phyloP scores from a whole-genome alignment of 768 basidiomycete species.

The Mycena polygramma region DNA sequence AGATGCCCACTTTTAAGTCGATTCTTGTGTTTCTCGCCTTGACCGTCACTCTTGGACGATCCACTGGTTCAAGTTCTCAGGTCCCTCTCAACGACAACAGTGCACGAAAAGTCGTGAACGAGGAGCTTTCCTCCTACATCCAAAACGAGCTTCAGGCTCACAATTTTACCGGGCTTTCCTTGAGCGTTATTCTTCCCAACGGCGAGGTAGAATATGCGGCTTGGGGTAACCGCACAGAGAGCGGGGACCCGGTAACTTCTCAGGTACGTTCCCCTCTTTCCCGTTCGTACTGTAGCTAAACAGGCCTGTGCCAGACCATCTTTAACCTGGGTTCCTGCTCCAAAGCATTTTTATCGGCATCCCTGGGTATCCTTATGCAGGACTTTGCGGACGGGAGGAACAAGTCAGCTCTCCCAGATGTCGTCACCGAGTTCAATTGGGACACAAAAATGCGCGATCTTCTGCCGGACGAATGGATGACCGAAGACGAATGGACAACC shows the following conservation, averaged over 20 bases:
- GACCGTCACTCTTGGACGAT: constrained; percentile 8
- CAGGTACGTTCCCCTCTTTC: constrained; percentile 46
- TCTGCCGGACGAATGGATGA: constrained; percentile 55
- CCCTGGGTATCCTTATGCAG: constrained; percentile 57
- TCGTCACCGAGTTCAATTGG: constrained; percentile 50
- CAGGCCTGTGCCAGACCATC: constrained; percentile 46
- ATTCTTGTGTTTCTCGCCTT: neutral
- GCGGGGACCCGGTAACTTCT: constrained; percentile 45
- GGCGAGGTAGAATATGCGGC: constrained; percentile 46
- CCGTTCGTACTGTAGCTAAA: neutral
- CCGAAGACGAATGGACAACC: constrained; percentile 56
- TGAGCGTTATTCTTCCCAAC: constrained; percentile 43
- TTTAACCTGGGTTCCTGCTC: constrained; percentile 53
- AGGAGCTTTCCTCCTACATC: constrained; percentile 23
- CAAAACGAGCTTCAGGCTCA: constrained; percentile 3
- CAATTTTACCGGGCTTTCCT: constrained; percentile 48
- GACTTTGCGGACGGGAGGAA: constrained; percentile 54
- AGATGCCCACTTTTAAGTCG: too few relatives aligned
- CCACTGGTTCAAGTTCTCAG: constrained; percentile 14
- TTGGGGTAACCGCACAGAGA: constrained; percentile 53
- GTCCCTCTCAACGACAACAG: constrained; percentile 1
- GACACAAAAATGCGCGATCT: constrained; percentile 51
- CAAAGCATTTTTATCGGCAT: constrained; percentile 54
- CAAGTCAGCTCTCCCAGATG: constrained; percentile 48
- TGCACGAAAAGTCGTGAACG: constrained; percentile 10